Conservation (phyloP, 148 eudicot genomes). For the Arbutus unedo region DNA sequence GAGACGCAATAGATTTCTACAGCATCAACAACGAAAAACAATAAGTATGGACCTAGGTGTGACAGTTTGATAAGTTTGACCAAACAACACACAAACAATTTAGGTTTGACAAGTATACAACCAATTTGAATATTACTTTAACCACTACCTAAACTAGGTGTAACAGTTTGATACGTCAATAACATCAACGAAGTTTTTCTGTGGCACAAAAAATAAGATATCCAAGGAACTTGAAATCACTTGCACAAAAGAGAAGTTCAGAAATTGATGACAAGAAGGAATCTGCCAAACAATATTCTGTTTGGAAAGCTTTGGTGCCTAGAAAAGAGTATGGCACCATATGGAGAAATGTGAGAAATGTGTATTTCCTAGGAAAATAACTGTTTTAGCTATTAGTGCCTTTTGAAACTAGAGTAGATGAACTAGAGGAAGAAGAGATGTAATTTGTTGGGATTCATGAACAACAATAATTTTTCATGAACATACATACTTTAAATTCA, state of each 20-base stretch:
- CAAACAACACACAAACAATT: not conserved
- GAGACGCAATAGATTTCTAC: constrained; percentile 89
- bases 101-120: not conserved
- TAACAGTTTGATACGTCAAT: not conserved
- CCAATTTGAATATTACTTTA: not conserved
- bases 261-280: not conserved
- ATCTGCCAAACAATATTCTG: not conserved
- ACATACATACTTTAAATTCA: not conserved
- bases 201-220: not conserved
- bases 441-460: not conserved
- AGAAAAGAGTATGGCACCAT: not conserved
- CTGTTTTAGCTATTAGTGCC: not conserved
- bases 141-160: not conserved
- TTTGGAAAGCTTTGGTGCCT: not conserved
- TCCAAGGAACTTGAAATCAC: not conserved
- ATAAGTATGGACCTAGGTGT: not conserved
- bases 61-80: not conserved
- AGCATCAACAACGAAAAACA: constrained; percentile 16
- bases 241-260: not conserved
- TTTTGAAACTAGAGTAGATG: not conserved
- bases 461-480: not conserved
- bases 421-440: not conserved
- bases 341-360: not conserved
- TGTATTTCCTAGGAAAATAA: not conserved
- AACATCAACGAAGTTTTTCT: not conserved